These are phyloP conservation scores for Penicillium palitans DNA, from an alignment of 2,329 filamentous ascomycete genomes.

Conservation along the genomic window DNA sequence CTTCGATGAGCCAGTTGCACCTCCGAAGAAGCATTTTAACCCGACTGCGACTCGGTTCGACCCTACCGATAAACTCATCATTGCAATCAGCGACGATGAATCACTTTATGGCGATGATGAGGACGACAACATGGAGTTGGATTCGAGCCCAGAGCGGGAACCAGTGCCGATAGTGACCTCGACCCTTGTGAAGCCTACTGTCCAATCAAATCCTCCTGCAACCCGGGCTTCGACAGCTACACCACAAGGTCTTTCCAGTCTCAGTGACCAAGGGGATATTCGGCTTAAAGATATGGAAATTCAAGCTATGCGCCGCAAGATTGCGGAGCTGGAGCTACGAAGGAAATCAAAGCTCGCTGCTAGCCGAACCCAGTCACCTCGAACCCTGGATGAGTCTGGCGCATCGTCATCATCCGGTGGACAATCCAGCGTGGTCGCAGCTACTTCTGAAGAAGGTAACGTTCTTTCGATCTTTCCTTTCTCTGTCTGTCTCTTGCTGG, in stretches of 20 bases:
- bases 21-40: conserved; percentile 63
- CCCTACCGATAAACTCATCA: conserved; percentile 67
- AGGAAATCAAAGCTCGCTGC: conserved; percentile 44
- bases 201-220: conserved; percentile 44
- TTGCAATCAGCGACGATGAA: conserved; percentile 80
- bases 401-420: conserved; percentile 23
- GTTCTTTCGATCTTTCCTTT: neutral
- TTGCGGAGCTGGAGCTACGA: conserved; percentile 51
- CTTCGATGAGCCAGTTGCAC: conserved; percentile 59
- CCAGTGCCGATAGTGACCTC: conserved; percentile 38
- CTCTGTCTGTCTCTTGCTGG: neutral
- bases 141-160: conserved; percentile 33
- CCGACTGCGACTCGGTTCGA: conserved; percentile 45
- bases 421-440: conserved; percentile 7
- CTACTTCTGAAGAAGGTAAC: conserved; percentile 13
- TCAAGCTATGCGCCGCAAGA: conserved; percentile 48
- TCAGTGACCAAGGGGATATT: conserved; percentile 46
- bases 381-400: conserved; percentile 24
- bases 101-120: conserved; percentile 39
- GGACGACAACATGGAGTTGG: conserved; percentile 32
- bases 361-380: conserved; percentile 41
- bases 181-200: conserved; percentile 42
- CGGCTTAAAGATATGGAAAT: conserved; percentile 52
- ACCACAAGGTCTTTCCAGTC: conserved; percentile 40
- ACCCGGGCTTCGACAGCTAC: conserved; percentile 39